Percentiles rank a stretch among this genome's conserved stretches.
These are phyloP conservation scores for Endocarpon pusillum DNA, from an alignment of 495 filamentous ascomycete genomes.

Conservation along the genomic window DNA sequence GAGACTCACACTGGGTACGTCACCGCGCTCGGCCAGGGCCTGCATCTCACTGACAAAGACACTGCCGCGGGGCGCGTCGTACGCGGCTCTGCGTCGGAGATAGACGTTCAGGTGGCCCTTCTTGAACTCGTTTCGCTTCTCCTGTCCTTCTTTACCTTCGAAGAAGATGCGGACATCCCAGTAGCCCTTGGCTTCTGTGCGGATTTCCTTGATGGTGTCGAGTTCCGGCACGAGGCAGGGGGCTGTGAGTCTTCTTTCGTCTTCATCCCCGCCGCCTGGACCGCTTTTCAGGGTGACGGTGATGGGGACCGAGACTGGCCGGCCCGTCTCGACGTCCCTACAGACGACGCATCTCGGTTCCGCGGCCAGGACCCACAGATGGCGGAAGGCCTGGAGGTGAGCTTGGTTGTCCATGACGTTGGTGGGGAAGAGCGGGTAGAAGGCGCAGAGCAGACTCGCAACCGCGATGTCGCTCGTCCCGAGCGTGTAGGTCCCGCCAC, in stretches of 20 bases:
- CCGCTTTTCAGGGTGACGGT: constrained; percentile 32
- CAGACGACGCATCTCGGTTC: constrained; percentile 77
- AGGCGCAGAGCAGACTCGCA: constrained; percentile 71
- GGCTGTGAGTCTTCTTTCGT: constrained; percentile 27
- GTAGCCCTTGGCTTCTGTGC: constrained; percentile 52
- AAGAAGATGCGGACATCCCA: constrained; percentile 82
- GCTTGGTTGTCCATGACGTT: constrained; percentile 82
- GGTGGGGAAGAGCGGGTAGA: constrained; percentile 85
- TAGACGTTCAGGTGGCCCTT: constrained; percentile 55
- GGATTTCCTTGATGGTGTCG: constrained; percentile 44
- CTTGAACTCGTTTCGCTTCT: constrained; percentile 46
- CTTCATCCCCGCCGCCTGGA: too few species aligned
- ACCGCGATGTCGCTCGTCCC: constrained; percentile 77
- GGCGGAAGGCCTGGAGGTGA: constrained; percentile 90
- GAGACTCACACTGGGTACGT: constrained; percentile 24
- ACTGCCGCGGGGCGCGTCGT: constrained; percentile 43
- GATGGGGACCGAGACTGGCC: constrained; percentile 60
- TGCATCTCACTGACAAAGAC: constrained; percentile 61
- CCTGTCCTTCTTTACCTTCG: constrained; percentile 38
- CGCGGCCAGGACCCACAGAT: constrained; percentile 90
- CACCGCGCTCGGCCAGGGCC: constrained; percentile 36
- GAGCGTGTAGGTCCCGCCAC: constrained; percentile 80
- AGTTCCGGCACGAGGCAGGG: constrained; percentile 81
- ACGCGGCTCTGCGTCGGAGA: constrained; percentile 59
- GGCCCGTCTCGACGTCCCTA: constrained; percentile 66